Percentiles rank a stretch among this genome's conserved stretches.
phyloP scores from a whole-genome alignment of 495 filamentous ascomycete species.

The Penicillium parvum region DNA sequence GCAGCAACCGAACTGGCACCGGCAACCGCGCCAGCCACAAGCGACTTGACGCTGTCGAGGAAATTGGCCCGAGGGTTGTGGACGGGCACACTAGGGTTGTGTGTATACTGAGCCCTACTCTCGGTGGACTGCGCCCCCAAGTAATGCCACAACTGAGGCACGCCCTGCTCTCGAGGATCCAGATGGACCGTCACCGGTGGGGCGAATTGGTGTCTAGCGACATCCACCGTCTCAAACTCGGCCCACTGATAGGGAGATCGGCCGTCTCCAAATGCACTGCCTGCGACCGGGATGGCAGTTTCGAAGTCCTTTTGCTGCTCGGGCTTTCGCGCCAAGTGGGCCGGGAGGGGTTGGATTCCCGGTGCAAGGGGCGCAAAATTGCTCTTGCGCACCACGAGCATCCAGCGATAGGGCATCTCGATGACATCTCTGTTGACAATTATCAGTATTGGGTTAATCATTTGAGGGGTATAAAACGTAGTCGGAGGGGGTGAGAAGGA shows the following conservation, averaged over 20 bases:
- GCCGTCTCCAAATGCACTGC: slow-evolving; percentile 54
- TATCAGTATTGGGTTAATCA: slow-evolving; percentile 19
- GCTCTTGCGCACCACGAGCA: slow-evolving; percentile 50
- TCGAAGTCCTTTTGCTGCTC: slow-evolving; percentile 43
- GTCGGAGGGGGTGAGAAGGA: not conserved
- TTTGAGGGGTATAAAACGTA: not conserved
- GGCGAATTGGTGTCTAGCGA: slow-evolving; percentile 36
- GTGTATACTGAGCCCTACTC: slow-evolving; percentile 86
- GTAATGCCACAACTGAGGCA: slow-evolving; percentile 97
- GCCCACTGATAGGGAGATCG: slow-evolving; percentile 65
- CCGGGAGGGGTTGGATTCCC: slow-evolving; percentile 56
- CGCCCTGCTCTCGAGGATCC: slow-evolving; percentile 58
- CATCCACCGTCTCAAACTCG: slow-evolving; percentile 66
- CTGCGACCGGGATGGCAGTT: slow-evolving; percentile 50
- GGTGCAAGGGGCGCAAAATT: slow-evolving; percentile 47
- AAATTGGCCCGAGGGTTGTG: slow-evolving; percentile 58
- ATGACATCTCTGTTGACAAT: slow-evolving; percentile 42
- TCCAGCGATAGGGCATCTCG: slow-evolving; percentile 53
- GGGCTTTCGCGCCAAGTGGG: slow-evolving; percentile 50
- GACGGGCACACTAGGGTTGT: slow-evolving; percentile 59
- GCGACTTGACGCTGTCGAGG: slow-evolving; percentile 50
- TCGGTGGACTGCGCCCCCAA: slow-evolving; percentile 84
- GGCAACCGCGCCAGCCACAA: slow-evolving; percentile 36
- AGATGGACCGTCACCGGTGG: slow-evolving; percentile 62
- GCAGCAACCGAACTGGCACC: too few relatives aligned